Conservation (phyloP, 176 grass and related monocot species). For the Thalia dealbata region DNA sequence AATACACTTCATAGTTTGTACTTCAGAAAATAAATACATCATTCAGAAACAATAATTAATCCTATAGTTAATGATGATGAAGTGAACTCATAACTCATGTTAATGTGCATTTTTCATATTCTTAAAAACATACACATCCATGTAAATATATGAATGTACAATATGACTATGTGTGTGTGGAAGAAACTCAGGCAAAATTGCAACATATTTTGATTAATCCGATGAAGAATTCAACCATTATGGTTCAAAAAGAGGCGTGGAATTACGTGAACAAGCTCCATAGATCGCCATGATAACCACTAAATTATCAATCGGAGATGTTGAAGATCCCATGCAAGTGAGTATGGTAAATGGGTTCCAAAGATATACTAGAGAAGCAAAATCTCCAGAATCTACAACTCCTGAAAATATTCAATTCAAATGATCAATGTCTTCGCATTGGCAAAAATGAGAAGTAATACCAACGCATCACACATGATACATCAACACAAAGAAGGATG, state of each 20-base stretch:
- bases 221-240: not conserved
- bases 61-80: not conserved
- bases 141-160: not conserved
- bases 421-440: conserved; percentile 9
- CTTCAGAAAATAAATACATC: not conserved
- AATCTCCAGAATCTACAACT: conserved; percentile 46
- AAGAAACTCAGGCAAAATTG: not conserved
- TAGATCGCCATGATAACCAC: conserved; percentile 77
- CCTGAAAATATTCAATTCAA: conserved; percentile 32
- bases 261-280: conserved; percentile 84
- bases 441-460: not conserved
- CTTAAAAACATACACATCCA: not conserved
- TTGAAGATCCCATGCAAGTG: conserved; percentile 76
- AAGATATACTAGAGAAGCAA: conserved; percentile 85
- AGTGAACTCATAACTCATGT: not conserved
- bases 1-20: not conserved
- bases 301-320: conserved; percentile 90
- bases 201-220: not conserved
- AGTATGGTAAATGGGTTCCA: conserved; percentile 95
- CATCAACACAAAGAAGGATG: not conserved
- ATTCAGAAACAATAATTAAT: not conserved
- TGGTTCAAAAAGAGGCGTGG: not conserved
- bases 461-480: not conserved
- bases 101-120: not conserved
- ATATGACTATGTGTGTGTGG: not conserved